Base-by-base conservation (phyloP, 1,139 yeast species). In the Debaryomycetaceae sp. region DNA sequence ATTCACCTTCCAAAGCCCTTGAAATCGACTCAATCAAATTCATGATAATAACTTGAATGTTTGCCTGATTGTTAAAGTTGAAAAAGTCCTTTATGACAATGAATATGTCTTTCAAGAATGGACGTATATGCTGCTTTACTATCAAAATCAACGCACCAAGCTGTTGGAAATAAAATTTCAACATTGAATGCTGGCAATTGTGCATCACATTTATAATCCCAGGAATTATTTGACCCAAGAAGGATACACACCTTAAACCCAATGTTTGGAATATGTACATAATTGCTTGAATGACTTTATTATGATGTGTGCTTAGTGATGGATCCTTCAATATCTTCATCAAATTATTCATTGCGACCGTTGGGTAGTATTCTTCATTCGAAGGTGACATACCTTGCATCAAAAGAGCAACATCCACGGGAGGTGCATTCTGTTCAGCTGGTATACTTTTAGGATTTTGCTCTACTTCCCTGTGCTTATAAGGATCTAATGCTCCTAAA, bases 341-440 rank as follows among this genome's bases (percentile, higher is more conserved):
- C 50, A 95, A 69, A 14, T 90, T 87, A 34, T 83, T 84, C 38
- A 93, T 87, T 1, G 95, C 98, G 22, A 95, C 98, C 0, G 97
- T 90, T 3, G 98, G 97, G 57, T 89, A 91, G 57, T 90, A 95
- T 55, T 91, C 98, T 47, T 91, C 98, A 47, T 85, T 82, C 0
- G 95, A 84, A 1, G 98, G 98, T 6, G 96, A 87, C 80, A 88
- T 87, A 1, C 97, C 97, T 58, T 86, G 87, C 90, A 93, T 89
- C 43, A 95, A 71, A 37, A 93, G 70, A 3, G 93, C 89, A 51
- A 93, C 88, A 59, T 95, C 99, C 7, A 90, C 81, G 0, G 97
- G 87, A 2, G 96, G 93, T 0, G 91, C 87, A 58, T 85, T 87
- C 53, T 87, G 93, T 51, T 87, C 95, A 1, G 83, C 85, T 0